Base-by-base conservation (phyloP, 1,284 basidiomycete species). In the Cutaneotrichosporon curvatum region DNA sequence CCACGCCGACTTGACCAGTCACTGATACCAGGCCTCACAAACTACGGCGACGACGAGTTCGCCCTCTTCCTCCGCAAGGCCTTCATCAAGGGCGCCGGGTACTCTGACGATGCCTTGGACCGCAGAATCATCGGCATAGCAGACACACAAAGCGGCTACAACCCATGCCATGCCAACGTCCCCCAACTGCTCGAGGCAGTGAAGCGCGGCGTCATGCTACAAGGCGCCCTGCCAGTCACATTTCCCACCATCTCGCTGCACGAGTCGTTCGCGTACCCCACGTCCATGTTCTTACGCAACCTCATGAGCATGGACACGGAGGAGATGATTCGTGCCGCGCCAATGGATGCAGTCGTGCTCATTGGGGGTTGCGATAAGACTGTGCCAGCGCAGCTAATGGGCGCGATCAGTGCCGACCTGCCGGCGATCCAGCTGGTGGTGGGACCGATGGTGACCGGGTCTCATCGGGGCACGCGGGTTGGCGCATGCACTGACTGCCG, bases 341-440 rank as follows among this genome's bases (percentile, higher is more conserved):
- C 68, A 4, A 66, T 68, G 62, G 68, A 70, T 45, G 59, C 65
- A 3, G 65, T 70, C 12, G 57, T 70, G 36, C 60, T 68, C 39
- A 58, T 70, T 18, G 68, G 68, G 8, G 68, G 68, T 10, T 70
- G 68, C 48, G 68, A 70, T 47, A 70, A 70, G 62, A 70, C 68
- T 4, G 67, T 70, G 10, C 68, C 68, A 1, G 68, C 68, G 7
- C 63, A 66, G 47, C 56, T 70, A 10, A 70, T 70, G 68, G 68
- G 67, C 11, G 66, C 65, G 12, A 60, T 70, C n/a, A 62, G 59
- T 2, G 68, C 68, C 12, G 62, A 69, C 37, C 47, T 65, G 3
- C 68, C 68, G 0, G 62, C 61, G 16, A 60, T 70, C 15, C 64
- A 67, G 54, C 63, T 70, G 4, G 68, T 70, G 2, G 60, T 60